These are phyloP conservation scores for Flaveria ramosissima DNA, from an alignment of 129 eudicot species.

Conservation along the genomic window DNA sequence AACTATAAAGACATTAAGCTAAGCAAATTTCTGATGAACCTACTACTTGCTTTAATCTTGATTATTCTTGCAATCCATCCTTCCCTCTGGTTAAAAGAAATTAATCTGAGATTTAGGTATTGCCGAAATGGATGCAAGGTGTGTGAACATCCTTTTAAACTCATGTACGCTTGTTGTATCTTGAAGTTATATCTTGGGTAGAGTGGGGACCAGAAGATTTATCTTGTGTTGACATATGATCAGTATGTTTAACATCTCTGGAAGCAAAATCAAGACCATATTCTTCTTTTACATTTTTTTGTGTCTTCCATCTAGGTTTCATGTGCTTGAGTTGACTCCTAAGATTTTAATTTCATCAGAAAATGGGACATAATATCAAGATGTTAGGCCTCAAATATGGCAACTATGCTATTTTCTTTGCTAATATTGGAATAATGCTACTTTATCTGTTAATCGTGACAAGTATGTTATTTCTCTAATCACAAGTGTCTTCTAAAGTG, in stretches of 20 bases:
- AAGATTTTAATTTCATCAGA: background rate
- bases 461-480: background rate
- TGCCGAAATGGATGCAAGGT: background rate
- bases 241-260: background rate
- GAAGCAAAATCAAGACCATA: background rate
- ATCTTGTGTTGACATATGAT: background rate
- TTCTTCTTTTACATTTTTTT: background rate
- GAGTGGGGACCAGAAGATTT: background rate
- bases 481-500: background rate
- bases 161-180: conserved; percentile 1
- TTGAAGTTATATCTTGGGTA: background rate
- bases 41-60: no score
- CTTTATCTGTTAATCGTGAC: background rate
- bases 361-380: conserved; percentile 1
- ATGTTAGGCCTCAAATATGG: background rate
- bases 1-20: no score
- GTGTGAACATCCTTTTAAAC: background rate
- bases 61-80: no score
- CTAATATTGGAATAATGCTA: background rate
- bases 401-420: background rate
- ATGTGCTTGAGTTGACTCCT: background rate
- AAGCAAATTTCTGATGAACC: no score
- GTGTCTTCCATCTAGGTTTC: background rate
- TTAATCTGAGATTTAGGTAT: background rate
- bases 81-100: no score